Percentiles rank a stretch among this genome's conserved stretches.
Conservation (phyloP, 202 grass and related monocot species). For the Digitaria exilis region DNA sequence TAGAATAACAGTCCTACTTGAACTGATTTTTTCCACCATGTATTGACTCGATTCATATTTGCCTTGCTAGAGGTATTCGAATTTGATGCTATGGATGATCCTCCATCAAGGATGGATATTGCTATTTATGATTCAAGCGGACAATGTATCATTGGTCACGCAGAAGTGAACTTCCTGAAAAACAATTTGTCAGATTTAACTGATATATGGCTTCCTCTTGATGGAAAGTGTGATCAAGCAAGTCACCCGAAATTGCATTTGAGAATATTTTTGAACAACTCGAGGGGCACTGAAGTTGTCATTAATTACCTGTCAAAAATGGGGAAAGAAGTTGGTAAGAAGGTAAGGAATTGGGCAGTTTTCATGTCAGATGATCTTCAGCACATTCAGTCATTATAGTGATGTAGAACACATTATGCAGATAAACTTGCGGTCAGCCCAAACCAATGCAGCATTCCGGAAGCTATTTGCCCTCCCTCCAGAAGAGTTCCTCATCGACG, state of each 20-base stretch:
- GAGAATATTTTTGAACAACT: slow-evolving; percentile 78
- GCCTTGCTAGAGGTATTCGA: slow-evolving; percentile 66
- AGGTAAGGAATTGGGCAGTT: slow-evolving; percentile 41
- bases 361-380: background rate
- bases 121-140: slow-evolving; percentile 64
- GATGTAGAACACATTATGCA: slow-evolving; percentile 23
- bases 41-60: slow-evolving; percentile 39
- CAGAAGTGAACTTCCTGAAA: slow-evolving; percentile 78
- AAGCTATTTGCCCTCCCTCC: slow-evolving; percentile 71
- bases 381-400: background rate
- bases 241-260: slow-evolving; percentile 65
- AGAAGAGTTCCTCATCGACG: slow-evolving; percentile 89
- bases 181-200: slow-evolving; percentile 73
- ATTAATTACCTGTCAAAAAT: slow-evolving; percentile 73
- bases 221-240: slow-evolving; percentile 67
- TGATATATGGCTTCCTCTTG: slow-evolving; percentile 73
- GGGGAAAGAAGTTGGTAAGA: slow-evolving; percentile 84
- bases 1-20: background rate
- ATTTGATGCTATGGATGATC: slow-evolving; percentile 85
- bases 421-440: slow-evolving; percentile 75
- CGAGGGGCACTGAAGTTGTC: slow-evolving; percentile 64
- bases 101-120: slow-evolving; percentile 80
- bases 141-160: slow-evolving; percentile 53
- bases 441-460: slow-evolving; percentile 71
- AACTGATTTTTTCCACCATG: background rate